Evolutionary conservation across 2,329 filamentous ascomycete genomes (phyloP).

Genomic region (Lasiodiplodia gonubiensis): DNA sequence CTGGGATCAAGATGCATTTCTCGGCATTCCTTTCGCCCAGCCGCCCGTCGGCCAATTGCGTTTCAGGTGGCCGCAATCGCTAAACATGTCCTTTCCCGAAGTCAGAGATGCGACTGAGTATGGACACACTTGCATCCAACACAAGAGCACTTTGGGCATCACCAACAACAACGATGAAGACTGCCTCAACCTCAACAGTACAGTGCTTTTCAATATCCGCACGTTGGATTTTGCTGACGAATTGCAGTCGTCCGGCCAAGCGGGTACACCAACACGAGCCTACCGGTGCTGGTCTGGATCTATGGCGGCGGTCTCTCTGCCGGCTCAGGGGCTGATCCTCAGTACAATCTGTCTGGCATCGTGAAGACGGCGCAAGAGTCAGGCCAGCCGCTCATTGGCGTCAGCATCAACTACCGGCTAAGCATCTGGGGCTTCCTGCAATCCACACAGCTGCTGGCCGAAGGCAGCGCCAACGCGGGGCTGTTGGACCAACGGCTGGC

Average conservation of each 20-base stretch:
- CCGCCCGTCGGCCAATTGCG: slow-evolving; percentile 37
- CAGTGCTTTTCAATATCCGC: slow-evolving; percentile 60
- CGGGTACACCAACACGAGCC: slow-evolving; percentile 30
- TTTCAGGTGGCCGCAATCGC: slow-evolving; percentile 29
- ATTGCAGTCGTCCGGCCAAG: slow-evolving; percentile 56
- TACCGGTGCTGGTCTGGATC: slow-evolving; percentile 40
- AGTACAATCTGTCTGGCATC: slow-evolving; percentile 42
- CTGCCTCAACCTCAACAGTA: slow-evolving; percentile 50
- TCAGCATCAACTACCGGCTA: slow-evolving; percentile 62
- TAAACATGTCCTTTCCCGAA: slow-evolving; percentile 45
- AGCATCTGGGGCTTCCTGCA: slow-evolving; percentile 68
- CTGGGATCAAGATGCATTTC: slow-evolving; percentile 30
- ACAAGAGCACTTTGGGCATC: slow-evolving; percentile 31
- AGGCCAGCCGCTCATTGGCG: slow-evolving; percentile 63
- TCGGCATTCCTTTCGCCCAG: slow-evolving; percentile 47
- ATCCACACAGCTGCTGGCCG: slow-evolving; percentile 57
- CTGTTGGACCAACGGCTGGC: slow-evolving; percentile 47
- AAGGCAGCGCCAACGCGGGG: slow-evolving; percentile 54
- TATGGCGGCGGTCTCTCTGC: slow-evolving; percentile 29
- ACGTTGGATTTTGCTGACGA: slow-evolving; percentile 57
- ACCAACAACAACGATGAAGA: slow-evolving; percentile 48
- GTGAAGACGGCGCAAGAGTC: slow-evolving; percentile 24
- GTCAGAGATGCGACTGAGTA: slow-evolving; percentile 47
- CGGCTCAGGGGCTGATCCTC: slow-evolving; percentile 31
- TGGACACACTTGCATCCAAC: slow-evolving; percentile 54